phyloP scores from a whole-genome alignment of 352 stramenopile genomes.

The Elongisporangium prolatum region DNA sequence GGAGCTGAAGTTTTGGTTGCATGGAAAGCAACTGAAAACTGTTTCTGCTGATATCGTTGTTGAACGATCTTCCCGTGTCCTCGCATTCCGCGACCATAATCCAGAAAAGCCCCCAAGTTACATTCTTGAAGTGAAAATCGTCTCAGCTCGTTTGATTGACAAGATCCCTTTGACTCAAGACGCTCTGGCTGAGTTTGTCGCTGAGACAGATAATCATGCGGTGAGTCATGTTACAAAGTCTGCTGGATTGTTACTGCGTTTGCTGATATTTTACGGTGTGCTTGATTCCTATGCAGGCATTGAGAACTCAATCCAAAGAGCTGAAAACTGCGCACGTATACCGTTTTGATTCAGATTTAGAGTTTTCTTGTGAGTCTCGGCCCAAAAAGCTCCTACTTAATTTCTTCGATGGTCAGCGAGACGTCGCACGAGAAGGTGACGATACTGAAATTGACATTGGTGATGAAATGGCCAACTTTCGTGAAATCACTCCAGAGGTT shows the following conservation, averaged over 20 bases:
- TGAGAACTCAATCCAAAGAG: constrained; percentile 60
- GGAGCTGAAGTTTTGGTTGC: constrained; percentile 62
- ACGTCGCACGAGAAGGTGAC: constrained; percentile 11
- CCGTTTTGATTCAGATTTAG: constrained; percentile 73
- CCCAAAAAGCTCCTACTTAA: constrained; percentile 68
- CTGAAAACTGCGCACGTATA: constrained; percentile 77
- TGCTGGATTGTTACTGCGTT: neutral
- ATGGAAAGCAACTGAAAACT: constrained; percentile 58
- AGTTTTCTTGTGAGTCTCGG: constrained; percentile 61
- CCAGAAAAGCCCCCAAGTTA: constrained; percentile 51
- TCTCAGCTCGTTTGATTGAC: constrained; percentile 63
- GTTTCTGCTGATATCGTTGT: constrained; percentile 78
- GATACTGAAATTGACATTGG: constrained; percentile 48
- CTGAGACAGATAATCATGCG: constrained; percentile 60
- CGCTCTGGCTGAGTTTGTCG: constrained; percentile 50
- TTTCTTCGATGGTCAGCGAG: constrained; percentile 55
- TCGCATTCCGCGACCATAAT: constrained; percentile 75
- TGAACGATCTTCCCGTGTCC: constrained; percentile 68
- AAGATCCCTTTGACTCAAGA: constrained; percentile 60
- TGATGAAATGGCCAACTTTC: constrained; percentile 35
- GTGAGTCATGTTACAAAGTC: constrained; percentile 20
- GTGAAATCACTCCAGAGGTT: constrained; percentile 25
- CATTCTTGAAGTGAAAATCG: constrained; percentile 80
- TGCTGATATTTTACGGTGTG: neutral
- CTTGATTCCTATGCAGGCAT: constrained; percentile 15